Evolutionary conservation across 129 eudicot species (phyloP).

Genomic region (Flaveria ramosissima): DNA sequence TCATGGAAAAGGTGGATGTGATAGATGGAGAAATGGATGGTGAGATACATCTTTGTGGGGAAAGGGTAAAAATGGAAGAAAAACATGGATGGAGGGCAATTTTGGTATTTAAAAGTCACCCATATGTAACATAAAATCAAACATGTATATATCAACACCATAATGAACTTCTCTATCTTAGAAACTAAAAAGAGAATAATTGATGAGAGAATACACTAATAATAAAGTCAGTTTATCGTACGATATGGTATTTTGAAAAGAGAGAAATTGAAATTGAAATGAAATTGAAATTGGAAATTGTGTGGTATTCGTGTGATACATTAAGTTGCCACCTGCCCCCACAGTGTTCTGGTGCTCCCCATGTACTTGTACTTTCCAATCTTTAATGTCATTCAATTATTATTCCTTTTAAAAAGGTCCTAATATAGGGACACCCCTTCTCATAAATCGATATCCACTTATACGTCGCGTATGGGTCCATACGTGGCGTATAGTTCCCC

Average conservation of each 20-base stretch:
- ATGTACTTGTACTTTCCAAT: slow-evolving; percentile 5
- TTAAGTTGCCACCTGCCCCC: slow-evolving; percentile 23
- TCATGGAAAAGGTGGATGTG: neutral
- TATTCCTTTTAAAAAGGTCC: neutral
- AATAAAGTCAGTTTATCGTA: slow-evolving; percentile 17
- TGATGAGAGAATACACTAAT: slow-evolving; percentile 11
- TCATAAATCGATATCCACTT: too few species aligned
- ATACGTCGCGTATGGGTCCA: too few species aligned
- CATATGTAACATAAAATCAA: neutral
- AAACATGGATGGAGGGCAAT: neutral
- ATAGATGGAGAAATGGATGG: neutral
- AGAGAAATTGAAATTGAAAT: neutral
- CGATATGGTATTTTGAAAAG: neutral
- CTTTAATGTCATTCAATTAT: slow-evolving; percentile 8
- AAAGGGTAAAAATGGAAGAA: neutral
- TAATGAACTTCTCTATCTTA: neutral
- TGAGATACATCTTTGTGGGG: neutral
- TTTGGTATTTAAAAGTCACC: slow-evolving; percentile 2
- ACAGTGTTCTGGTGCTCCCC: slow-evolving; percentile 15
- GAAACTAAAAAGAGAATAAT: slow-evolving; percentile 1
- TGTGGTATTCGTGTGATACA: slow-evolving; percentile 18
- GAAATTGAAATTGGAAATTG: neutral
- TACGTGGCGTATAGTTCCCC: too few species aligned
- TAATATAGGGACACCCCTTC: too few species aligned
- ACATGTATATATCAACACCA: neutral